phyloP scores from a whole-genome alignment of 352 stramenopile species.

The Peronospora farinosa region DNA sequence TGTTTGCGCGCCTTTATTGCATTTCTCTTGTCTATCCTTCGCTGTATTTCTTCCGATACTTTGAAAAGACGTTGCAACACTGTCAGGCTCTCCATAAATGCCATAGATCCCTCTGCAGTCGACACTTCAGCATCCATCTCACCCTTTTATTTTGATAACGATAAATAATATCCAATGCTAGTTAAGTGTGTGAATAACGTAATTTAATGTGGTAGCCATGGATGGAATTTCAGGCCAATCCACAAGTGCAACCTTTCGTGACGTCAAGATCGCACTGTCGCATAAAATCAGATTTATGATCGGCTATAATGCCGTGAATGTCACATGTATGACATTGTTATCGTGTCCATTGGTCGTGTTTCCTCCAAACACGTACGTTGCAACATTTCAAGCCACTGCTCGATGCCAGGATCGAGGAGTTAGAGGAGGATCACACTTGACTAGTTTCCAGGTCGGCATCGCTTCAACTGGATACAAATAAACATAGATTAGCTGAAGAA shows the following conservation, averaged over 20 bases:
- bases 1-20: slow-evolving; percentile 22
- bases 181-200: slow-evolving; percentile 4
- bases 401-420: slow-evolving; percentile 49
- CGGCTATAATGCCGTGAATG: slow-evolving; percentile 2
- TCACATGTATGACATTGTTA: slow-evolving; percentile 36
- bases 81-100: slow-evolving; percentile 5
- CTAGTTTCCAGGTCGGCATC: slow-evolving; percentile 42
- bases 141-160: too few relatives aligned
- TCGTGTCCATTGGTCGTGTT: slow-evolving; percentile 42
- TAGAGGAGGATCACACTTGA: slow-evolving; percentile 35
- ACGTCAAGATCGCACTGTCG: slow-evolving; percentile 15
- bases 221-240: slow-evolving; percentile 15
- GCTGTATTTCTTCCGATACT: slow-evolving; percentile 10
- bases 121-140: slow-evolving; percentile 2
- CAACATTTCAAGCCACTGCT: slow-evolving; percentile 31
- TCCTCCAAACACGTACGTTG: slow-evolving; percentile 54
- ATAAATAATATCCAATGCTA: not conserved
- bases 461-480: slow-evolving; percentile 19
- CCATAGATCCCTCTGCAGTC: slow-evolving; percentile 4
- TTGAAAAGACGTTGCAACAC: slow-evolving; percentile 17
- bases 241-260: slow-evolving; percentile 24
- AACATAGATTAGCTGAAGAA: not conserved
- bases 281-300: not conserved
- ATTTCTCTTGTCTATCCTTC: slow-evolving; percentile 26
- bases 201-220: slow-evolving; percentile 3